Conservation (phyloP, 108 stramenopile genomes). For the Nannochloropsis gaditana region DNA sequence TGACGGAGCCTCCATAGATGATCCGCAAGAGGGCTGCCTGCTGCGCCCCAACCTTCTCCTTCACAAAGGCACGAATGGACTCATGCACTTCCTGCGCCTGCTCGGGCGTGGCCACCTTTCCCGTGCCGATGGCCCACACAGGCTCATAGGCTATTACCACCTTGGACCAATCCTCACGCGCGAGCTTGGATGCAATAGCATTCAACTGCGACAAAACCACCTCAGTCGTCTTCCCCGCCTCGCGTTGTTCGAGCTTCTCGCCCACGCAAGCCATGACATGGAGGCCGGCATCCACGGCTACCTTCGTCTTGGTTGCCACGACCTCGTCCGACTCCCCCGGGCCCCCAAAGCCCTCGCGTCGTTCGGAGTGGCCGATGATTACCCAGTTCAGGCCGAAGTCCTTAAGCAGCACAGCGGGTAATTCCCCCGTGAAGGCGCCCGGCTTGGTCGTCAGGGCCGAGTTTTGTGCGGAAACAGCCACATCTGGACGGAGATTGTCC, state of each 20-base stretch:
- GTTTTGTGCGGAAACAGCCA: conserved; percentile 34
- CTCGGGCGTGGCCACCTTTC: conserved; percentile 71
- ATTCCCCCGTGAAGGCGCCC: conserved; percentile 97
- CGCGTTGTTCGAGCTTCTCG: conserved; percentile 95
- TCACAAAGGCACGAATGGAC: conserved; percentile 80
- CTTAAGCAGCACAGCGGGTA: conserved; percentile 76
- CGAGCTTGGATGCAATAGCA: conserved; percentile 57
- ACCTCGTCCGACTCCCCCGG: conserved; percentile 79
- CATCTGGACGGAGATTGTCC: background rate
- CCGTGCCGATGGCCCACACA: conserved; percentile 96
- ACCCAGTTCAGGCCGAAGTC: conserved; percentile 94
- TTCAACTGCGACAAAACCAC: conserved; percentile 63
- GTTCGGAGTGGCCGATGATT: conserved; percentile 95
- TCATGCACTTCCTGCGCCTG: conserved; percentile 98
- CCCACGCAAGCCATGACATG: conserved; percentile 98
- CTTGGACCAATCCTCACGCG: conserved; percentile 69
- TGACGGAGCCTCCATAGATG: conserved; percentile 50
- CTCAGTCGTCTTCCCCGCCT: conserved; percentile 76
- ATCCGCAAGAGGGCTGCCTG: conserved; percentile 27
- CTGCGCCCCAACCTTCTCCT: conserved; percentile 63
- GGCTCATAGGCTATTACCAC: conserved; percentile 87
- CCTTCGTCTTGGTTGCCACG: conserved; percentile 88
- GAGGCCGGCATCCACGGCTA: conserved; percentile 85
- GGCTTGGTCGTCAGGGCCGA: conserved; percentile 27
- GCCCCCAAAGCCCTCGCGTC: conserved; percentile 80